A percentile compares a stretch with the other conserved stretches of the same genome.
Evolutionary conservation across 805 yeast species (phyloP).

Genomic region (Pichia membranifaciens): DNA sequence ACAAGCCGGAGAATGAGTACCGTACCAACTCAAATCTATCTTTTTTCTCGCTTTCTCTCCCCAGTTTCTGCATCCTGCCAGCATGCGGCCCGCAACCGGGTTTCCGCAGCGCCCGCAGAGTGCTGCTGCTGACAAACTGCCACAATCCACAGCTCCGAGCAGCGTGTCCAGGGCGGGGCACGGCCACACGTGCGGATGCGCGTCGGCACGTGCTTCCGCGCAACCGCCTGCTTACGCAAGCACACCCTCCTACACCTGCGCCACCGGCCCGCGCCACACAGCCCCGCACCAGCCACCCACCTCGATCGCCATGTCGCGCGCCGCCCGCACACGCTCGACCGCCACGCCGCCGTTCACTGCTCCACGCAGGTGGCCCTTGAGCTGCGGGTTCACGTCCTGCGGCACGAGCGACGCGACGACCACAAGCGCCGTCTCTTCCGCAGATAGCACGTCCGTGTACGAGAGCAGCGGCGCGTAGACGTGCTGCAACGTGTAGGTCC

Average conservation of each 20-base stretch:
- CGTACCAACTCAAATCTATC: too few species aligned
- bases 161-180: not conserved
- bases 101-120: too few species aligned
- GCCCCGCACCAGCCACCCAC: conserved; percentile 72
- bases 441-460: conserved; percentile 52
- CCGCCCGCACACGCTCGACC: conserved; percentile 52
- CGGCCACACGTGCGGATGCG: conserved; percentile 1
- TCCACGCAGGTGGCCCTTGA: conserved; percentile 86
- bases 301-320: conserved; percentile 56
- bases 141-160: not conserved
- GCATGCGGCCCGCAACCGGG: too few species aligned
- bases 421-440: conserved; percentile 69
- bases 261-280: conserved; percentile 51
- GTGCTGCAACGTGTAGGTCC: conserved; percentile 63
- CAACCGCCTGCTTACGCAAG: not conserved
- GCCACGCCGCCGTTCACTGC: conserved; percentile 77
- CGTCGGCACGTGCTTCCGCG: conserved; percentile 1
- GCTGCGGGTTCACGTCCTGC: conserved; percentile 88
- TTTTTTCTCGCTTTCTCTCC: too few species aligned
- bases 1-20: too few species aligned
- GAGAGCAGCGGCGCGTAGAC: conserved; percentile 78
- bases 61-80: too few species aligned
- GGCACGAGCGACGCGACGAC: conserved; percentile 79
- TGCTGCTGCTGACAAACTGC: too few species aligned
- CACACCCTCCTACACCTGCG: conserved; percentile 26